Percentiles rank a stretch among this genome's conserved stretches.
These are phyloP conservation scores for Diaporthe batatas DNA, from an alignment of 2,329 filamentous ascomycete genomes.

Conservation along the genomic window DNA sequence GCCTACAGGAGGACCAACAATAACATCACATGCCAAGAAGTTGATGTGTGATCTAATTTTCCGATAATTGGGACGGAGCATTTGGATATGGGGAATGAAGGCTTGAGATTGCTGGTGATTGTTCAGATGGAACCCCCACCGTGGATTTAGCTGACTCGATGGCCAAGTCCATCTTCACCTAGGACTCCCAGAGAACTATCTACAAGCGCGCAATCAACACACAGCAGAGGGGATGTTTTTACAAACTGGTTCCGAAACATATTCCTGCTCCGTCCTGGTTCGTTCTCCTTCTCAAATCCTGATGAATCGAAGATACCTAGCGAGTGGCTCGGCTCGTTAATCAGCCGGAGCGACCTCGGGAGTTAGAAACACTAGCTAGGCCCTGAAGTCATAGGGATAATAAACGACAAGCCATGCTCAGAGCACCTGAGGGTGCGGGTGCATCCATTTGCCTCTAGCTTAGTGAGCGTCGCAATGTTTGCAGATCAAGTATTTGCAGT, in stretches of 20 bases:
- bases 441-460: no score
- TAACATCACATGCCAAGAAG: background rate
- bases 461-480: background rate
- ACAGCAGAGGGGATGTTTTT: background rate
- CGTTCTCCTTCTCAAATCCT: background rate
- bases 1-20: background rate
- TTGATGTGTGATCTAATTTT: slow-evolving; percentile 8
- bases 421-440: no score
- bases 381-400: no score
- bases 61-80: background rate
- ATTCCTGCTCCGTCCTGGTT: background rate
- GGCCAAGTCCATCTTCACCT: background rate
- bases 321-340: background rate
- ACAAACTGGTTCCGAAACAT: background rate
- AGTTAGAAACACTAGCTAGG: no score
- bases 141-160: background rate
- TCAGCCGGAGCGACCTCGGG: background rate
- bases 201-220: no score
- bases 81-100: background rate
- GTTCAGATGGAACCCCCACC: background rate
- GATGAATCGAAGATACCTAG: background rate
- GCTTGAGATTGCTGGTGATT: background rate
- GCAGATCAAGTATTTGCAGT: background rate
- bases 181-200: background rate
- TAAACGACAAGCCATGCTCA: no score